Conservation (phyloP, 1,284 basidiomycete species). For the Pterulicium gracile region DNA sequence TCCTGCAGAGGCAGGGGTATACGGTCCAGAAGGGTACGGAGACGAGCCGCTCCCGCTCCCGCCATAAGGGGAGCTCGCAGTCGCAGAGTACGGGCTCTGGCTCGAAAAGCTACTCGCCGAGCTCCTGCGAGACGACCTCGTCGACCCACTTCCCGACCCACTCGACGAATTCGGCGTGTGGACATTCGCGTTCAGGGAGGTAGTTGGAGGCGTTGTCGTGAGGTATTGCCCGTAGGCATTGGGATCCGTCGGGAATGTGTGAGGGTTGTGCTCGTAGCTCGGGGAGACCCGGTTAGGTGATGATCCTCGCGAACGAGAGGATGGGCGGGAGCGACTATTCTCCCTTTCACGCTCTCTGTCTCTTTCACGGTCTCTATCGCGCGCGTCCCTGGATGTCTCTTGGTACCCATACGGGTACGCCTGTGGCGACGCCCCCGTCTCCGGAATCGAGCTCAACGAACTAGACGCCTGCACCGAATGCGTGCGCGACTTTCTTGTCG, state of each 20-base stretch:
- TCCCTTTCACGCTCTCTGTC: neutral
- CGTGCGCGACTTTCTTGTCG: neutral
- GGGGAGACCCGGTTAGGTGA: neutral
- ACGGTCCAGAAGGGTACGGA: neutral
- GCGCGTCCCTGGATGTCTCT: neutral
- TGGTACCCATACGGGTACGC: neutral
- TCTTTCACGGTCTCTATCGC: neutral
- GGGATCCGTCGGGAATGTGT: too few species aligned
- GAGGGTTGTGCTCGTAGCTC: neutral
- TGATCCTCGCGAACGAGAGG: neutral
- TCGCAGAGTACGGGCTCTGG: neutral
- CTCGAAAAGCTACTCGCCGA: too few species aligned
- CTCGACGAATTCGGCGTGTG: neutral
- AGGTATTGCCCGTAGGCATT: neutral
- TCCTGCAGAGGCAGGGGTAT: neutral
- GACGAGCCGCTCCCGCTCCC: neutral
- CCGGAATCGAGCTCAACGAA: neutral
- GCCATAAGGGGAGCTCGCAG: neutral
- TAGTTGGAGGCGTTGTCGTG: neutral
- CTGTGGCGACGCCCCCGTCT: neutral
- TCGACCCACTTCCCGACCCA: too few species aligned
- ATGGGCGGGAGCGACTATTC: too few species aligned
- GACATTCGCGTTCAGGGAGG: neutral
- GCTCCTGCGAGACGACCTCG: too few species aligned
- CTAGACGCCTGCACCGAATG: neutral